Base-by-base conservation (phyloP, 805 yeast genomes). In the Nakazawaea ambrosiae region DNA sequence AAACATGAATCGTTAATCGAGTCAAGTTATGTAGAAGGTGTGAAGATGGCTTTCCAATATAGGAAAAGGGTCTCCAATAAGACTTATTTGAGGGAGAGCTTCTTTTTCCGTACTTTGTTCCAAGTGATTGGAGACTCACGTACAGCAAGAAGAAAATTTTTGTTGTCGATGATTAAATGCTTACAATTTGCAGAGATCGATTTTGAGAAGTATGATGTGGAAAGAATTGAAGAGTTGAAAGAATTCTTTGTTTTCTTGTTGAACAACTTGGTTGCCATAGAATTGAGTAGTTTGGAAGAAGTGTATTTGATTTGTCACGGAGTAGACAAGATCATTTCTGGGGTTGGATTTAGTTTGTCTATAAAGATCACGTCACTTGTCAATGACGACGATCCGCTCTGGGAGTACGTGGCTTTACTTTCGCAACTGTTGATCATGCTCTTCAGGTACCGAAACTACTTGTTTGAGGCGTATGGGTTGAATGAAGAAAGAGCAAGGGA, bases 1-100 rank as follows among this genome's bases (percentile, higher is more conserved):
- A 81, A 78, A 42, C 77, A 83, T 49, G 90, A 83, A 51, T 72
- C 86, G 2, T 64, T 87, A 50, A 71, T 84, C 17, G 89, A 81
- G 33, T 58, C 78, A 5, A 68, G 77, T 36, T 77, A 84, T 45
- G 54, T 66, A 2, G 83, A 78, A 40, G 92, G 90, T 0, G 49
- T 85, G 5, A 70, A 58, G 37, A 42, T 65, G 18, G 84, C 87
- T 0, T 66, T 70, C 2, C 49, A 55, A 0, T 79, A 75, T 49
- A 48, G 71, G 27, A 45, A 50, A 20, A 47, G 48, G 15, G 31
- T 58, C 1, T 43, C 61, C 0, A 28, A 40, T 3, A 49, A 54
- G 4, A 40, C 63, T 4, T 47, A 56, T 20, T 7, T 29, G 19
- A 43, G 36, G 1, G 68, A 65, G 23, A 45, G 45, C 3, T 39